phyloP scores from a whole-genome alignment of 495 filamentous ascomycete species.

The Paragyromitra xinjiangensis region DNA sequence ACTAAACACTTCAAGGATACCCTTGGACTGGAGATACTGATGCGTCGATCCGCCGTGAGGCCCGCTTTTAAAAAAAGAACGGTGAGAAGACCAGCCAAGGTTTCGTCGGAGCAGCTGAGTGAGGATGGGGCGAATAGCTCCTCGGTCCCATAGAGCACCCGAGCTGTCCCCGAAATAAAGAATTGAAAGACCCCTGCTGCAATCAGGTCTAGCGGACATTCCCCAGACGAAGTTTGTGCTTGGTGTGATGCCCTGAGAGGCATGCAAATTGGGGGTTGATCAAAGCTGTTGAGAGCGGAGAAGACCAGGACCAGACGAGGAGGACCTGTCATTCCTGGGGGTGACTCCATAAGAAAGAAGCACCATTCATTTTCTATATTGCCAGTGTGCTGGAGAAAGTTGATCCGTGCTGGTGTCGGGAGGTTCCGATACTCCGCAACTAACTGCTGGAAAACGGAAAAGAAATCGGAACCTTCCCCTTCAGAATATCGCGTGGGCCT shows the following conservation, averaged over 20 bases:
- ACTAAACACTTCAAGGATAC: not conserved
- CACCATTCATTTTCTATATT: constrained; percentile 7
- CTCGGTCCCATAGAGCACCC: not conserved
- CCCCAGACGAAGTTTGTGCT: not conserved
- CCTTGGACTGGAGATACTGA: constrained; percentile 17
- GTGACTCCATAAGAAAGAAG: constrained; percentile 9
- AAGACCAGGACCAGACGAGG: constrained; percentile 3
- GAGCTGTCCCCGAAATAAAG: constrained; percentile 2
- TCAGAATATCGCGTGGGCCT: not conserved
- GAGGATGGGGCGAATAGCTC: not conserved
- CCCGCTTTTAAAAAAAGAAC: constrained; percentile 9
- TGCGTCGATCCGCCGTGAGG: constrained; percentile 4
- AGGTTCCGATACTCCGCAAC: not conserved
- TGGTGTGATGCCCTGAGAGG: not conserved
- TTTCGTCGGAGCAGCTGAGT: constrained; percentile 10
- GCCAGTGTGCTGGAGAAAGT: not conserved
- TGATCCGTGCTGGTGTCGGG: constrained; percentile 9
- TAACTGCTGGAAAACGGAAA: not conserved
- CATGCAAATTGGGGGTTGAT: constrained; percentile 10
- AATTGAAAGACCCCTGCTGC: constrained; percentile 7
- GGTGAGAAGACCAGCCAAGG: constrained; percentile 7
- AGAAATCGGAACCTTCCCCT: not conserved
- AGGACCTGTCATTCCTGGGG: not conserved
- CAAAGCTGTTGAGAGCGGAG: not conserved
- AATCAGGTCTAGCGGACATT: constrained; percentile 1